Evolutionary conservation across 2,329 filamentous ascomycete species (phyloP), one percentile per base, ranked within the genome.

Genomic region (Stachybotrys chartarum): DNA sequence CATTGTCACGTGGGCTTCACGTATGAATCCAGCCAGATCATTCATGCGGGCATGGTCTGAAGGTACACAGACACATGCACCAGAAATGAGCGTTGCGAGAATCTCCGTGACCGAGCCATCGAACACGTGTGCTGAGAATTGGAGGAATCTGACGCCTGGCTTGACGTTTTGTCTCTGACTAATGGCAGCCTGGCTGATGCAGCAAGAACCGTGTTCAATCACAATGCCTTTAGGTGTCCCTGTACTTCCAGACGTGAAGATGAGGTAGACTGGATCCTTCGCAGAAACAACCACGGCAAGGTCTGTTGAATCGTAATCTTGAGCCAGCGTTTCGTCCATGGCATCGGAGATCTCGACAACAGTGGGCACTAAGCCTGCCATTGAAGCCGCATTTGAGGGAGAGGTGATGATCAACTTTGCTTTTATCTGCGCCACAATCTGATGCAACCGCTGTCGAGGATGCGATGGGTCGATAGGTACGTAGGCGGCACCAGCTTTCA

Each of bases 181-280:
- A 14, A 57, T 61, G 14, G 53, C 57, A 6, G 10, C 58, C 0
- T 54, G 48, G 8, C 57, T 58, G 0, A 57, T 51, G 0, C 55
- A 10, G 6, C 64, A 56, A 0, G 62, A 56, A 0, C 50, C 49
- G 18, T 65, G 63, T 3, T 61, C 47, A 50, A 63, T 50, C 48
- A 78, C 70, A 17, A 78, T 75, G 44, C 77, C 77, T 65, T 79
- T 79, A 7, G 77, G 77, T 35, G 66, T 66, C 7, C 77, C 77
- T 1, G 77, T 79, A n/a, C 75, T 78, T 18, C 77, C 77, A 18
- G 76, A 79, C 32, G 77, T 79, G 60, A 78, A 79, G 64, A 79
- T 76, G 58, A 78, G 75, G 30, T 60, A 62, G 17, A 58, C 59
- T 10, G 50, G 53, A 8, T 63, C 48, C 7, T 53, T 39, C 12